phyloP scores from a whole-genome alignment of 768 basidiomycete genomes.

The Ramaria sp. region DNA sequence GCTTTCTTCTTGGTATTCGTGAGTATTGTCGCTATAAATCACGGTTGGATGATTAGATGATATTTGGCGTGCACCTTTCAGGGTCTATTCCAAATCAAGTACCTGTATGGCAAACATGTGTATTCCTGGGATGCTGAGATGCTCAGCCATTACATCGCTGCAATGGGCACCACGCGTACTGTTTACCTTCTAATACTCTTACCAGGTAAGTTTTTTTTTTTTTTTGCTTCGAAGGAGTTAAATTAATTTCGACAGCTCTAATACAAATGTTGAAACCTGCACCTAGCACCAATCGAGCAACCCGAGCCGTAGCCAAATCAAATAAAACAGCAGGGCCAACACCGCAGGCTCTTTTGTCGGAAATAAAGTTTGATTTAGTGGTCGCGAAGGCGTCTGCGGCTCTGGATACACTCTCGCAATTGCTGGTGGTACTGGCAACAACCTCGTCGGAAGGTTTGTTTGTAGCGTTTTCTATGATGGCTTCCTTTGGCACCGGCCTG shows the following conservation, averaged over 20 bases:
- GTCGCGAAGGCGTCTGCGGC: conserved; percentile 53
- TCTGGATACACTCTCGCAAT: conserved; percentile 57
- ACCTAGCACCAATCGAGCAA: conserved; percentile 15
- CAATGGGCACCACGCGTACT: conserved; percentile 47
- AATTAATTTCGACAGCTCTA: conserved; percentile 35
- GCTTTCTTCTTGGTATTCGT: conserved; percentile 55
- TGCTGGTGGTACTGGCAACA: conserved; percentile 39
- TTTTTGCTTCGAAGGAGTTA: conserved; percentile 18
- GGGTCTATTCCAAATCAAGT: conserved; percentile 68
- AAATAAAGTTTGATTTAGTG: conserved; percentile 58
- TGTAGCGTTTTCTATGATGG: conserved; percentile 47
- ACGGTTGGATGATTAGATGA: neutral
- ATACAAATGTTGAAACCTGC: conserved; percentile 47
- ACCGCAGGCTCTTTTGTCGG: conserved; percentile 40
- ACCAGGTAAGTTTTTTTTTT: conserved; percentile 33
- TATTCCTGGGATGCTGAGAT: conserved; percentile 58
- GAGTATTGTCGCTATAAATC: conserved; percentile 18
- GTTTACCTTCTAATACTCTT: conserved; percentile 55
- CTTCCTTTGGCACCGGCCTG: conserved; percentile 57
- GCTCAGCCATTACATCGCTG: conserved; percentile 21
- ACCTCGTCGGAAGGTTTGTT: conserved; percentile 32
- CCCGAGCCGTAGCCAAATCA: conserved; percentile 11
- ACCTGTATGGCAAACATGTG: conserved; percentile 65
- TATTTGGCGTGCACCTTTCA: conserved; percentile 15
- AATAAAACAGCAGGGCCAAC: conserved; percentile 32